A percentile compares a stretch with the other conserved stretches of the same genome.
These are phyloP conservation scores for Chenopodium berlandieri DNA, from an alignment of 148 eudicot genomes.

Conservation along the genomic window DNA sequence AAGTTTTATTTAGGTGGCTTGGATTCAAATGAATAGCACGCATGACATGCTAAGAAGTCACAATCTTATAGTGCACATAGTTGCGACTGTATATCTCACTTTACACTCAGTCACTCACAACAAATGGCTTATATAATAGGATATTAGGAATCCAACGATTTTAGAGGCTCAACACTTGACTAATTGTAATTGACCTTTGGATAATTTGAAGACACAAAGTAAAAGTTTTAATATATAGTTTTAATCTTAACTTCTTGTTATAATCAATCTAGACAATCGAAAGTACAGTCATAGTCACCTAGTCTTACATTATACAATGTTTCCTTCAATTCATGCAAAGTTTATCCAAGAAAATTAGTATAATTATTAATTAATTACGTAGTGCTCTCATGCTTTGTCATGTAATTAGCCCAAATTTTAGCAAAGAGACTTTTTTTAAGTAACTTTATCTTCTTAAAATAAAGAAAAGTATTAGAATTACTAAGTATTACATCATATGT, in stretches of 20 bases:
- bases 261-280: neutral
- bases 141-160: no score
- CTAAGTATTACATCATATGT: neutral
- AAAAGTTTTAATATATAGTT: neutral
- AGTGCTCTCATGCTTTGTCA: neutral
- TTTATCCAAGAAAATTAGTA: no score
- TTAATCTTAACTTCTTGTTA: neutral
- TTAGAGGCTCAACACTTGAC: neutral
- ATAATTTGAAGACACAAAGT: neutral
- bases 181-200: slow-evolving; percentile 4
- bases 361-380: no score
- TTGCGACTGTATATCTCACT: no score
- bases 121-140: no score
- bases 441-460: neutral
- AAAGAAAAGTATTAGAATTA: neutral
- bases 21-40: no score
- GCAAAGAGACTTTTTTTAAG: neutral
- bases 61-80: no score
- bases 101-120: no score
- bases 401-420: neutral
- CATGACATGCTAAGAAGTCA: no score
- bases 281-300: neutral
- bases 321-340: no score
- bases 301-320: neutral
- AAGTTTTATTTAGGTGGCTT: no score